Base-by-base conservation (phyloP, 805 yeast species). In the Ascoidea asiatica region DNA sequence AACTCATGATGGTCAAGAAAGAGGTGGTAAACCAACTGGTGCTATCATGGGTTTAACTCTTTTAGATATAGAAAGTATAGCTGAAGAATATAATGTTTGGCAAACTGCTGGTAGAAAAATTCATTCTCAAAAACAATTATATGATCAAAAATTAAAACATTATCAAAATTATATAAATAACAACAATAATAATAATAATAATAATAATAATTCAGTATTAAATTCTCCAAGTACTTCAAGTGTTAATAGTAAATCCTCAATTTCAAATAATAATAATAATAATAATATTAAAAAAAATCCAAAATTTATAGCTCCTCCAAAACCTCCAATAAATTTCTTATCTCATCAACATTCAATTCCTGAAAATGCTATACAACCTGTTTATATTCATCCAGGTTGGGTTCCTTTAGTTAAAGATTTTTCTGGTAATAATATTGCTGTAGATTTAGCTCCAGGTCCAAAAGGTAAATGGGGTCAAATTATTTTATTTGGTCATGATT, bases 401-500 rank as follows among this genome's bases (percentile, higher is more conserved):
- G 78, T 90, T 48, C 97, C 98, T 3, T 62, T 90, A 43, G 79
- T 85, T 36, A 86, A 90, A 44, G 98, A 90, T 60, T 78, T 75
- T 45, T 81, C 79, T 19, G 98, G 98, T 42, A 90, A 90, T 64
- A 89, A 88, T 60, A 80, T 90, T 51, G 98, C 88, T 44, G 68
- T 92, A 8, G 98, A 90, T 64, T 70, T 90, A 48, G 80, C 85
- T 4, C 90, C 94, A 1, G 95, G 88, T 6, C 73, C 80, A 13
- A 64, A 65, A 29, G 95, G 96, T 40, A 71, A 69, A 48, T 79
- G 84, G 76, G 98, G 97, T 37, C 98, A 90, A 64, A 81, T 92
- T 18, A 90, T 90, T 50, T 58, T 88, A 46, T 92, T 85, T 61
- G 98, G 98, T 39, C 79, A 97, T 56, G 98, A 90, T 53, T 90